These are phyloP conservation scores for Lactifluus echinatus DNA, from an alignment of 768 basidiomycete genomes.

Conservation along the genomic window DNA sequence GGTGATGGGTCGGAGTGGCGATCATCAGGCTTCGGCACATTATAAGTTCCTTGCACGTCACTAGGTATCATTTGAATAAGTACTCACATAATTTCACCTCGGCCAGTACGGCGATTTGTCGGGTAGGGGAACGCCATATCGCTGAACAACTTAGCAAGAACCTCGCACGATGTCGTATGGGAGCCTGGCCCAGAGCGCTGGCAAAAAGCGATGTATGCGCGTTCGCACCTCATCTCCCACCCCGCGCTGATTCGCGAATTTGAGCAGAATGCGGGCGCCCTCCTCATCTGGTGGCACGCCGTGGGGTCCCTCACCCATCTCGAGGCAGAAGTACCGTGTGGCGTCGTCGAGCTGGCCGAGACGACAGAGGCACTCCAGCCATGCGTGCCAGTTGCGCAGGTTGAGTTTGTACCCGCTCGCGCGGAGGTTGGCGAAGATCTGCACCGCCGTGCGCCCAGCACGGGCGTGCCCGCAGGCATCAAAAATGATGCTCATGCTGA, in stretches of 20 bases:
- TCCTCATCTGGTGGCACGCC: constrained; percentile 41
- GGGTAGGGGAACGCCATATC: background rate
- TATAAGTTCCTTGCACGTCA: no score
- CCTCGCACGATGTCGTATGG: constrained; percentile 1
- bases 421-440: constrained; percentile 45
- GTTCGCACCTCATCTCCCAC: constrained; percentile 9
- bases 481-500: constrained; percentile 73
- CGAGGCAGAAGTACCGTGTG: constrained; percentile 47
- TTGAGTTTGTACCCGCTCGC: constrained; percentile 46
- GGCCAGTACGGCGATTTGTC: background rate
- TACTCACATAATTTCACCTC: constrained; percentile 4
- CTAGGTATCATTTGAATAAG: no score
- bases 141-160: background rate
- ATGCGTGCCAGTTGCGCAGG: constrained; percentile 68
- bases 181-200: constrained; percentile 15
- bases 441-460: constrained; percentile 41
- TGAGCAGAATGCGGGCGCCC: constrained; percentile 42
- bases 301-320: constrained; percentile 46
- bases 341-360: constrained; percentile 59
- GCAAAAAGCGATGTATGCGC: constrained; percentile 19
- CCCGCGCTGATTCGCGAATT: constrained; percentile 8
- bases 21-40: no score
- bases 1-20: no score
- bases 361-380: constrained; percentile 82
- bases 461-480: constrained; percentile 71